Conservation (phyloP, 1,284 basidiomycete genomes). For the Ganoderma boninense region DNA sequence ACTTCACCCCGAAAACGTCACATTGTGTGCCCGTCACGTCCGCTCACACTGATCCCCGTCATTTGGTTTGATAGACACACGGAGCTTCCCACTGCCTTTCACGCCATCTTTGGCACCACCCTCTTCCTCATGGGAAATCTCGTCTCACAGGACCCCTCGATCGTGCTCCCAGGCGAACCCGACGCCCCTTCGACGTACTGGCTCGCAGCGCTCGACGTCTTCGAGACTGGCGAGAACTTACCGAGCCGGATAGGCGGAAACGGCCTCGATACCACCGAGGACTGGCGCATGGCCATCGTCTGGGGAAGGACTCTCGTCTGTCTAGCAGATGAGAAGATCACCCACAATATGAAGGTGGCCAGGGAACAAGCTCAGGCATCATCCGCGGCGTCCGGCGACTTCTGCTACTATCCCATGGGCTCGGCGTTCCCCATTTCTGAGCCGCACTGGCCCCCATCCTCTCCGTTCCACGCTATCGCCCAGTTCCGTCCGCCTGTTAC, state of each 20-base stretch:
- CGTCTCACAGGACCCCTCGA: constrained; percentile 56
- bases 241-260: constrained; percentile 53
- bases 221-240: constrained; percentile 69
- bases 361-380: constrained; percentile 23
- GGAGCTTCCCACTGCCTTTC: constrained; percentile 69
- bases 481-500: constrained; percentile 60
- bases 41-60: constrained; percentile 2
- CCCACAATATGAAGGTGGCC: constrained; percentile 30
- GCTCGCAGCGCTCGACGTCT: constrained; percentile 70
- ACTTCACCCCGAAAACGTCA: not conserved
- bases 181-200: constrained; percentile 60
- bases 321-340: constrained; percentile 58
- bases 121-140: constrained; percentile 69
- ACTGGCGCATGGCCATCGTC: constrained; percentile 72
- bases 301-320: constrained; percentile 71
- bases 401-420: constrained; percentile 28
- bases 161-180: constrained; percentile 64
- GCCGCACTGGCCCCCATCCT: constrained; percentile 58
- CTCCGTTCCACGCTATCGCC: constrained; percentile 62
- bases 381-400: constrained; percentile 19
- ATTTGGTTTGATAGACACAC: constrained; percentile 39
- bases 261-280: constrained; percentile 46
- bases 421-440: constrained; percentile 45
- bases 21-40: not conserved
- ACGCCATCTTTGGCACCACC: constrained; percentile 67